Conservation (phyloP, 179 eudicot species). For the Beta lomatogona region DNA sequence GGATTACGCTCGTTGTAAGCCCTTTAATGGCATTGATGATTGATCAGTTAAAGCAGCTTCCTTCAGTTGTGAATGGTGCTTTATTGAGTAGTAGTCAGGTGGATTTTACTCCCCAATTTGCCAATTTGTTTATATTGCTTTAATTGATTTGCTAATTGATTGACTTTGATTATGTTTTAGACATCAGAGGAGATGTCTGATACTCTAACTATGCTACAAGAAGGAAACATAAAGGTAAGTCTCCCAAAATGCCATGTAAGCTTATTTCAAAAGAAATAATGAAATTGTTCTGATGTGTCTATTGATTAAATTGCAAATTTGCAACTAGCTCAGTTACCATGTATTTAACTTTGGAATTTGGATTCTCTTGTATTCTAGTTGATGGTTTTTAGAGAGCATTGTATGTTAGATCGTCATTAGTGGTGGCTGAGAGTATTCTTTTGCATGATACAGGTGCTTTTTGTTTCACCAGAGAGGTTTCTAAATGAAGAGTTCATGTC, state of each 20-base stretch:
- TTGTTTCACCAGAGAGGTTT: conserved; percentile 96
- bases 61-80: conserved; percentile 72
- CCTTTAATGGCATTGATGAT: conserved; percentile 96
- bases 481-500: conserved; percentile 76
- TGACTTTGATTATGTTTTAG: conserved; percentile 39
- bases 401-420: not conserved
- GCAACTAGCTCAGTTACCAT: not conserved
- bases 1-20: conserved; percentile 85
- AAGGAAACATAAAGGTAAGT: conserved; percentile 78
- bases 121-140: not conserved
- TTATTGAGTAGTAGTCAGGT: conserved; percentile 91
- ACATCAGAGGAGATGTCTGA: conserved; percentile 71
- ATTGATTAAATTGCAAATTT: conserved; percentile 16
- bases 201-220: conserved; percentile 64
- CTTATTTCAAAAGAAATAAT: not conserved
- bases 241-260: not conserved
- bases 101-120: conserved; percentile 17
- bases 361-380: conserved; percentile 4
- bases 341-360: not conserved
- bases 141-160: conserved; percentile 27
- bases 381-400: not conserved
- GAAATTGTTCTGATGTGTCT: not conserved
- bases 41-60: conserved; percentile 88
- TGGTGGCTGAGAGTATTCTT: conserved; percentile 12
- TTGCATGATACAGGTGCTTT: conserved; percentile 72